A percentile compares a stretch with the other conserved stretches of the same genome.
Evolutionary conservation across 306 rosid genomes (phyloP).

Genomic region (Sophora flavescens): DNA sequence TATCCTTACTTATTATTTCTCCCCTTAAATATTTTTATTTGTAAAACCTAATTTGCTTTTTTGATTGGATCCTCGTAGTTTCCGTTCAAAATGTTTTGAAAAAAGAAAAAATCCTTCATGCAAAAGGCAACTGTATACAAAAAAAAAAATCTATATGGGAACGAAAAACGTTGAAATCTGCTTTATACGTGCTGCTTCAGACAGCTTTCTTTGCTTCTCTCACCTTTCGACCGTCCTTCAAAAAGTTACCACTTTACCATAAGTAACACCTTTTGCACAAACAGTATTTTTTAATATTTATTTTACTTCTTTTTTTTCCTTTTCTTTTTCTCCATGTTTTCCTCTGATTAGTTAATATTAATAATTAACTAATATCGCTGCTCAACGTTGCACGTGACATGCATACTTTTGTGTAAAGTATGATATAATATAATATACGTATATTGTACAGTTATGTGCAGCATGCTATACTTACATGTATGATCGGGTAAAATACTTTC

Average conservation of each 20-base stretch:
- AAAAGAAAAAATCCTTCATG: neutral
- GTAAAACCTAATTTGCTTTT: neutral
- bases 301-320: neutral
- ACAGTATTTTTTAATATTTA: constrained; percentile 4
- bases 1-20: neutral
- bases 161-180: constrained; percentile 9
- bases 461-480: neutral
- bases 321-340: neutral
- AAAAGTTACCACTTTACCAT: constrained; percentile 38
- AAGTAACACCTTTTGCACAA: constrained; percentile 3
- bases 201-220: neutral
- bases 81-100: neutral
- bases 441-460: neutral
- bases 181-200: constrained; percentile 34
- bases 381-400: neutral
- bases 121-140: neutral
- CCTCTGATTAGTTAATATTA: neutral
- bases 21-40: neutral
- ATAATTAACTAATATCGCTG: neutral
- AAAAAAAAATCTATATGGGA: neutral
- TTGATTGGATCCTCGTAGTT: neutral
- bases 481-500: neutral
- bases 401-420: neutral
- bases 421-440: neutral
- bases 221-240: constrained; percentile 43